Conservation (phyloP, 2,329 filamentous ascomycete genomes). For the Plenodomus lindquistii region DNA sequence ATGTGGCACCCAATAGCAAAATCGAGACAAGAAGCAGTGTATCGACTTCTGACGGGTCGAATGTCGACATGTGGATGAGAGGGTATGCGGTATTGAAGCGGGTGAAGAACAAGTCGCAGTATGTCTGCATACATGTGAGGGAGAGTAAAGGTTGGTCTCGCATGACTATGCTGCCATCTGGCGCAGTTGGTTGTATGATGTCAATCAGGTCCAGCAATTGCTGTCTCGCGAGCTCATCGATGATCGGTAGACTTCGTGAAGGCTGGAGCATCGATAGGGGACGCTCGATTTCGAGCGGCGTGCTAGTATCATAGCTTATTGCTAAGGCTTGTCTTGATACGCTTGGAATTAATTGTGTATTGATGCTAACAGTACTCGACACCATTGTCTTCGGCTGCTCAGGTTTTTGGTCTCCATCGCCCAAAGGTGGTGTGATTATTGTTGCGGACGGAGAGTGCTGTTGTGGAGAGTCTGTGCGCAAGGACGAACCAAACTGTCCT, state of each 20-base stretch:
- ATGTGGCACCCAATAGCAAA: slow-evolving; percentile 64
- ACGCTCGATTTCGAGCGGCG: slow-evolving; percentile 30
- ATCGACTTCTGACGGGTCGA: slow-evolving; percentile 55
- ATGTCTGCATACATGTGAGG: slow-evolving; percentile 56
- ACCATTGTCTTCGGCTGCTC: neutral
- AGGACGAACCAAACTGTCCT: slow-evolving; percentile 26
- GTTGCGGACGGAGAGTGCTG: slow-evolving; percentile 15
- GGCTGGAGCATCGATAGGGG: slow-evolving; percentile 41
- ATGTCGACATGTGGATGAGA: slow-evolving; percentile 62
- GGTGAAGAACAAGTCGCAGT: slow-evolving; percentile 63
- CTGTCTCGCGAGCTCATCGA: slow-evolving; percentile 49
- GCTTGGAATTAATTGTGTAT: neutral
- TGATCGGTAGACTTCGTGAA: slow-evolving; percentile 36
- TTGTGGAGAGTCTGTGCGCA: slow-evolving; percentile 26
- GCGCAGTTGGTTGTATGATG: slow-evolving; percentile 53
- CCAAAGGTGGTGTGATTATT: slow-evolving; percentile 25
- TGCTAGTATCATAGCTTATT: neutral
- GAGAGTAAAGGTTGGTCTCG: slow-evolving; percentile 58
- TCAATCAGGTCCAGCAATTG: slow-evolving; percentile 57
- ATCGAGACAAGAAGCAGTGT: slow-evolving; percentile 59
- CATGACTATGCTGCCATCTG: slow-evolving; percentile 54
- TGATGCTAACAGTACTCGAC: neutral
- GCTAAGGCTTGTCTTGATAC: neutral
- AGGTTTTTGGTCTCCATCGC: slow-evolving; percentile 11
- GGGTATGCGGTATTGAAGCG: slow-evolving; percentile 65